Conservation (phyloP, 352 stramenopile genomes). For the Salisapilia sapeloensis region DNA sequence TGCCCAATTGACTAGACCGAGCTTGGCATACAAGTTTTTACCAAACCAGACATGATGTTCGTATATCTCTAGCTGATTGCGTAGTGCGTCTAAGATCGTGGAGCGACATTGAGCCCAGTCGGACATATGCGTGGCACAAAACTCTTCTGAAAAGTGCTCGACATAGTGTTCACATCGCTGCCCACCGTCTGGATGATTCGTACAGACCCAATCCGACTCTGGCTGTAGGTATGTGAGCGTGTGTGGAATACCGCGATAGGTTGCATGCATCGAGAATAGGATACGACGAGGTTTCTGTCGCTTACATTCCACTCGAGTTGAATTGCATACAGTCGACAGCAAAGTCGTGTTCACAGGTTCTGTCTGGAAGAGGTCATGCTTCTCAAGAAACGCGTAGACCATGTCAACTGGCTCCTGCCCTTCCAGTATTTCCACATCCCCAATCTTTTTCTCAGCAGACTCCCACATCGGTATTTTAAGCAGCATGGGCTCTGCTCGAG, state of each 20-base stretch:
- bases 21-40: constrained; percentile 69
- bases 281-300: constrained; percentile 38
- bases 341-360: constrained; percentile 60
- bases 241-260: constrained; percentile 45
- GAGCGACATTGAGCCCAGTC: constrained; percentile 33
- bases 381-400: constrained; percentile 76
- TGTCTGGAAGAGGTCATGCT: constrained; percentile 74
- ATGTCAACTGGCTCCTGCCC: constrained; percentile 64
- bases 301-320: constrained; percentile 34
- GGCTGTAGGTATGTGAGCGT: constrained; percentile 63
- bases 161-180: constrained; percentile 63
- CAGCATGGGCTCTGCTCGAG: constrained; percentile 55
- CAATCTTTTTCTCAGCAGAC: constrained; percentile 41
- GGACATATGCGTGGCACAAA: constrained; percentile 59
- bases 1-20: constrained; percentile 54
- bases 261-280: constrained; percentile 65
- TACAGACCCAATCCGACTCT: constrained; percentile 62
- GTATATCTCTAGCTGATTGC: constrained; percentile 40
- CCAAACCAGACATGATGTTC: constrained; percentile 59
- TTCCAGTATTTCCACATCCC: constrained; percentile 52
- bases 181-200: constrained; percentile 17
- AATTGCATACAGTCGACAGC: constrained; percentile 52
- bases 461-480: constrained; percentile 64
- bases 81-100: constrained; percentile 44
- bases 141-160: constrained; percentile 34